Conservation (phyloP, 2,329 filamentous ascomycete species). For the Pseudocercospora cruenta region DNA sequence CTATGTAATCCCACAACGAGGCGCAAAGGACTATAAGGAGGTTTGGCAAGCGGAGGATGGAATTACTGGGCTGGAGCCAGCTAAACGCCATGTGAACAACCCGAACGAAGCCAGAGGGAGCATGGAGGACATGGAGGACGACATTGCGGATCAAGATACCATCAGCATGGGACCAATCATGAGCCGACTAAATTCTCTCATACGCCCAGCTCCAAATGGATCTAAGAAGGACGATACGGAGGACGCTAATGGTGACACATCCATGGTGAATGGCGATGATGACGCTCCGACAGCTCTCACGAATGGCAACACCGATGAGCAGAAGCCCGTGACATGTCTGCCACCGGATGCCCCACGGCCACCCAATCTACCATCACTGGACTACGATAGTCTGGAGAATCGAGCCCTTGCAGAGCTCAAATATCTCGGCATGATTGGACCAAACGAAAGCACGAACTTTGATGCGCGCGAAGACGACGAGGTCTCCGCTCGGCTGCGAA, state of each 20-base stretch:
- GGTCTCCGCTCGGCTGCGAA: slow-evolving; percentile 83
- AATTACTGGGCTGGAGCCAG: slow-evolving; percentile 71
- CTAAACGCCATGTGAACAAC: slow-evolving; percentile 66
- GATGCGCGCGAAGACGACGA: slow-evolving; percentile 92
- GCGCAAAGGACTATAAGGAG: slow-evolving; percentile 83
- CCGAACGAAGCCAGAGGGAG: slow-evolving; percentile 81
- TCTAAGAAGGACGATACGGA: slow-evolving; percentile 54
- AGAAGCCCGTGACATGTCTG: slow-evolving; percentile 72
- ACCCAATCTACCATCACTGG: slow-evolving; percentile 59
- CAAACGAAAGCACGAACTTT: slow-evolving; percentile 73
- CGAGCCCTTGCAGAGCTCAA: slow-evolving; percentile 88
- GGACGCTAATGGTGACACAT: slow-evolving; percentile 49
- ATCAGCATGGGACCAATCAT: slow-evolving; percentile 87
- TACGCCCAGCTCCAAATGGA: slow-evolving; percentile 69
- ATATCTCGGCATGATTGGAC: slow-evolving; percentile 78
- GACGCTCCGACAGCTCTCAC: slow-evolving; percentile 39
- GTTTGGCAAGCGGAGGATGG: slow-evolving; percentile 95
- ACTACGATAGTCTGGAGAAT: slow-evolving; percentile 86
- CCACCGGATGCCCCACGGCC: slow-evolving; percentile 45
- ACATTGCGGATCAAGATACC: slow-evolving; percentile 83
- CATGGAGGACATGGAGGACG: slow-evolving; percentile 85
- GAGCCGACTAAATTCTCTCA: slow-evolving; percentile 75
- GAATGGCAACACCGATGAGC: slow-evolving; percentile 41
- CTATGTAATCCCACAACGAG: slow-evolving; percentile 83
- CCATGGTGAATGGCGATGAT: slow-evolving; percentile 47